Conservation (phyloP, 108 stramenopile species). For the Schizochytrium sp. region DNA sequence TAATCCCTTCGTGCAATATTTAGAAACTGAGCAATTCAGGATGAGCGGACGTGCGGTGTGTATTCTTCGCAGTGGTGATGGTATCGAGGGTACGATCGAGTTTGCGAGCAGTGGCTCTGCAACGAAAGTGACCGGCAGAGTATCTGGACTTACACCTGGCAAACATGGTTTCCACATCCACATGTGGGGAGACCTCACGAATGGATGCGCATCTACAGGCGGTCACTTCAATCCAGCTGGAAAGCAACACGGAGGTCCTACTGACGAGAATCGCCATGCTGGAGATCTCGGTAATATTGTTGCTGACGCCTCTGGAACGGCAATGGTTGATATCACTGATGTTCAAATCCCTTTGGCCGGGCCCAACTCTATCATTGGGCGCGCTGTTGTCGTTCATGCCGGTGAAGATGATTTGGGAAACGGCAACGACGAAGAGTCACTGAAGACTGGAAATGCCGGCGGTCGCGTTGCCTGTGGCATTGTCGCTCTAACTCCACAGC, state of each 20-base stretch:
- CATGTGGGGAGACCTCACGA: conserved; percentile 45
- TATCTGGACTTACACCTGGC: not conserved
- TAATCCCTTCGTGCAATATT: too few species aligned
- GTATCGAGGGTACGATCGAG: conserved; percentile 25
- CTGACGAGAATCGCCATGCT: conserved; percentile 12
- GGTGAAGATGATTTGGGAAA: conserved; percentile 52
- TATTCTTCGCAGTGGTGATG: conserved; percentile 16
- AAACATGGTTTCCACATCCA: conserved; percentile 50
- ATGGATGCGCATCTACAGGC: conserved; percentile 55
- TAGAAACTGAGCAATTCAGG: not conserved
- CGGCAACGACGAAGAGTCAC: conserved; percentile 48
- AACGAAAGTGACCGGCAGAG: conserved; percentile 26
- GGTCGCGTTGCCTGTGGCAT: conserved; percentile 49
- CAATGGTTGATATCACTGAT: not conserved
- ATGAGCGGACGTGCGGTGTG: conserved; percentile 29
- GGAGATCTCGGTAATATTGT: conserved; percentile 57
- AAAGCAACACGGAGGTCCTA: conserved; percentile 31
- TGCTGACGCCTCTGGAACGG: conserved; percentile 14
- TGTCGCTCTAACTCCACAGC: conserved; percentile 36
- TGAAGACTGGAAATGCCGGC: conserved; percentile 39
- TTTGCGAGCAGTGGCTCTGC: conserved; percentile 2
- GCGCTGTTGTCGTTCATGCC: conserved; percentile 45
- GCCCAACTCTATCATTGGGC: conserved; percentile 40
- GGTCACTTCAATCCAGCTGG: conserved; percentile 54
- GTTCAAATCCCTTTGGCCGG: not conserved